Evolutionary conservation across 768 basidiomycete species (phyloP), one percentile per base, ranked within the genome.

Genomic region (Phaeolepiota aurea): DNA sequence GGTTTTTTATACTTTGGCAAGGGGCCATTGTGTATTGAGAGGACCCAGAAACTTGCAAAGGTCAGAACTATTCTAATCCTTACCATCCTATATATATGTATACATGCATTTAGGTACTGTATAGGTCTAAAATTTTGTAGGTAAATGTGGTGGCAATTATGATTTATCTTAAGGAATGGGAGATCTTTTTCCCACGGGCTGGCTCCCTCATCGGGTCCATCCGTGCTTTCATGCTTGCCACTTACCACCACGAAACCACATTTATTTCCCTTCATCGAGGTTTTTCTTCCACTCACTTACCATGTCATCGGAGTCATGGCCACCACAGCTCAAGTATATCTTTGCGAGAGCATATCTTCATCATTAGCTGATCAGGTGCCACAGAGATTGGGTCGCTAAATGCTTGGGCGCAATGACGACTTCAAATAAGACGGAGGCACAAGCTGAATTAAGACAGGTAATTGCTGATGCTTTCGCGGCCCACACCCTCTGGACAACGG

Each of bases 361-460:
- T 37, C 20, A 38, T 12, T 19, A 19, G 31, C 48, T 60, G 40
- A 45, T 40, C 13, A 53, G 37, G 35, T 32, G 43, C n/a, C 25
- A 12, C 57, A 98, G 93, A 66, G 81, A 86, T 58, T 97, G 92
- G 90, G 93, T 98, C 20, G 88, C 92, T 55, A 82, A 81, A 62
- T 94, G 88, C 56, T 71, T 98, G 18, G 82, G 87, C 18, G 83
- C 91, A 64, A 93, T 94, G 72, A 87, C 87, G 13, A 85, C 92
- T 48, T 62, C 72, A 38, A 97, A 94, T 65, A 80, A 85, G 59
- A 65, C 66, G 37, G 90, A 92, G 50, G 93, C 93, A 15, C 89
- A 92, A 55, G 74, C 84, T 45, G 96, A 99, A 71, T 66, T 99
- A 57, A 92, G 91, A 77, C 77, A 87, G 80, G 86, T 91, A 75